Conservation (phyloP, 495 filamentous ascomycete genomes). For the Hypoxylon trugodes region DNA sequence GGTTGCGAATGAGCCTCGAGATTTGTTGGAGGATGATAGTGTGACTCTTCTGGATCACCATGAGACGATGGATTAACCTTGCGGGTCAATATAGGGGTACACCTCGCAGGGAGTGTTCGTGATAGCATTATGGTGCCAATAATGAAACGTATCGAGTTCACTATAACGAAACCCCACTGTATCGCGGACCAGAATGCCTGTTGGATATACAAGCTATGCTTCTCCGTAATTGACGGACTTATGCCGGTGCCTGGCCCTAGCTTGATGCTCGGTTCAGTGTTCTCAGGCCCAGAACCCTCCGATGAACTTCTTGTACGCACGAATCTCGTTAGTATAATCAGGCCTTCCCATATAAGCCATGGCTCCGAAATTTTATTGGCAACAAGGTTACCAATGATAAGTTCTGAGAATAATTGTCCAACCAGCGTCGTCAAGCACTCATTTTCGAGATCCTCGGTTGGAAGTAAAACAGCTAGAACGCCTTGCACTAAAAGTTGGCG, state of each 20-base stretch:
- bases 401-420: conserved; percentile 83
- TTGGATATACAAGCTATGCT: conserved; percentile 50
- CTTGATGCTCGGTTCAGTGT: conserved; percentile 28
- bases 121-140: conserved; percentile 58
- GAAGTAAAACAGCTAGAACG: conserved; percentile 80
- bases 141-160: conserved; percentile 70
- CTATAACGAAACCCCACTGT: conserved; percentile 72
- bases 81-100: conserved; percentile 18
- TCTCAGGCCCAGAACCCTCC: conserved; percentile 22
- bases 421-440: conserved; percentile 81
- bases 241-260: conserved; percentile 41
- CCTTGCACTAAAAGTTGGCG: conserved; percentile 82
- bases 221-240: conserved; percentile 35
- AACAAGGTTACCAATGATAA: conserved; percentile 81
- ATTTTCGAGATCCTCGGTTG: conserved; percentile 92
- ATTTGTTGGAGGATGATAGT: conserved; percentile 14
- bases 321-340: conserved; percentile 63
- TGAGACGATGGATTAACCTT: conserved; percentile 18
- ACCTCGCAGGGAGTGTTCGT: conserved; percentile 57
- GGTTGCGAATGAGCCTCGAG: conserved; percentile 33
- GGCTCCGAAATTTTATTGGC: conserved; percentile 81
- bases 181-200: conserved; percentile 72
- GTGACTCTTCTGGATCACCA: conserved; percentile 16
- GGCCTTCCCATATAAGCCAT: conserved; percentile 83
- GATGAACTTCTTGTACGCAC: conserved; percentile 22